Conservation (phyloP, 2,329 filamentous ascomycete genomes). For the Nothopassalora personata region DNA sequence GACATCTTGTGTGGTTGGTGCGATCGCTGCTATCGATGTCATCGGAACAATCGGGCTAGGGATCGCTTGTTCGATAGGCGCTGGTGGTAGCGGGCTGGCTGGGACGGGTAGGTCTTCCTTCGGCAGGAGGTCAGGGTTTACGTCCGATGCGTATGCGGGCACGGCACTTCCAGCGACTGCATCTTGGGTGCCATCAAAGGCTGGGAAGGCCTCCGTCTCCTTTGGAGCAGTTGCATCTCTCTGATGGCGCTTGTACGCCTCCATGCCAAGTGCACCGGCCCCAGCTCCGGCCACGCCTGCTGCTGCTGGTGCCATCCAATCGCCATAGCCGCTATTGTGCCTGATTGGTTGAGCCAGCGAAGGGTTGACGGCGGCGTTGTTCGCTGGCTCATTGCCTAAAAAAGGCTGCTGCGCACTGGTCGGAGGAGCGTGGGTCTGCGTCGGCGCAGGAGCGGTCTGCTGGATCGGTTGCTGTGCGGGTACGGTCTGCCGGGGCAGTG, state of each 20-base stretch:
- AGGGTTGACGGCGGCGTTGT: slow-evolving; percentile 3
- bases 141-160: background rate
- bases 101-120: background rate
- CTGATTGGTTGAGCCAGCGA: slow-evolving; percentile 21
- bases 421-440: slow-evolving; percentile 24
- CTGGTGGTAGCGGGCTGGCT: background rate
- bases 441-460: slow-evolving; percentile 13
- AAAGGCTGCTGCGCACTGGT: slow-evolving; percentile 22
- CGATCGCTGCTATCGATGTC: background rate
- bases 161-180: background rate
- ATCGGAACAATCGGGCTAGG: background rate
- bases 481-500: slow-evolving; percentile 17
- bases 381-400: slow-evolving; percentile 23
- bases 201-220: background rate
- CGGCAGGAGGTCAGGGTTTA: background rate
- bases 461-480: slow-evolving; percentile 4
- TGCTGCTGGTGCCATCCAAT: slow-evolving; percentile 52
- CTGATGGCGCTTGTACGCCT: slow-evolving; percentile 23
- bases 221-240: slow-evolving; percentile 9
- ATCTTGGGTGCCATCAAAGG: background rate
- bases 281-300: slow-evolving; percentile 38
- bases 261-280: slow-evolving; percentile 32
- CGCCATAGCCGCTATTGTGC: slow-evolving; percentile 39
- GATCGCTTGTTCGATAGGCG: background rate
- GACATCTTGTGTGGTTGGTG: background rate